phyloP scores from a whole-genome alignment of 306 rosid genomes.

The Glycyrrhiza uralensis region DNA sequence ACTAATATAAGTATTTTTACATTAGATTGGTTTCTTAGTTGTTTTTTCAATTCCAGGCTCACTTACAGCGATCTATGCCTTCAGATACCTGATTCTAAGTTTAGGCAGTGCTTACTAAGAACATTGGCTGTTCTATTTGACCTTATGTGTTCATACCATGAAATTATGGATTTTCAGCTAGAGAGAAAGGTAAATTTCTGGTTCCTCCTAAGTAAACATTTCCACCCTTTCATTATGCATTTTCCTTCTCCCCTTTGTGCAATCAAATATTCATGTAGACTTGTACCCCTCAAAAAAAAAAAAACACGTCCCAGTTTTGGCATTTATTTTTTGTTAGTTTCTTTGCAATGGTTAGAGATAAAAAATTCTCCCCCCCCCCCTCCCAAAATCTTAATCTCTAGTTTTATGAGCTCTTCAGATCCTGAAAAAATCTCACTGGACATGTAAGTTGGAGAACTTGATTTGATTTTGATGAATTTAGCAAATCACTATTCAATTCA shows the following conservation, averaged over 20 bases:
- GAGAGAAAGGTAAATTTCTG: constrained; percentile 58
- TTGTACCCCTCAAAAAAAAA: background rate
- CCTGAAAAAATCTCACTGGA: constrained; percentile 2
- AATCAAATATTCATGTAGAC: constrained; percentile 16
- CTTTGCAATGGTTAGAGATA: background rate
- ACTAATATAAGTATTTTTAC: background rate
- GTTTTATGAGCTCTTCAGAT: constrained; percentile 16
- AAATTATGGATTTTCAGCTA: constrained; percentile 83
- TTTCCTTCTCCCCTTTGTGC: background rate
- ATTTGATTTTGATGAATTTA: constrained; percentile 27
- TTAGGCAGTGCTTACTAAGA: constrained; percentile 80
- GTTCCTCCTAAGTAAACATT: constrained; percentile 8
- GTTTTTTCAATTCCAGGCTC: constrained; percentile 59
- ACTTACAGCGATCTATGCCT: constrained; percentile 97
- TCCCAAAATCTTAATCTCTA: background rate
- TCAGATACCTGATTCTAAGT: constrained; percentile 83
- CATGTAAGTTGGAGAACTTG: constrained; percentile 12
- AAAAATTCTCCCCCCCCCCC: constrained; percentile 4
- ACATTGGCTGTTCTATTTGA: constrained; percentile 78
- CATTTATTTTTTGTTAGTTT: background rate
- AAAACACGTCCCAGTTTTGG: background rate
- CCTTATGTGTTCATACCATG: constrained; percentile 85
- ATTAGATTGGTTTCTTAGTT: constrained; percentile 32
- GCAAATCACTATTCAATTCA: constrained; percentile 2
- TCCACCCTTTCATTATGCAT: background rate